Base-by-base conservation (phyloP, 1,284 basidiomycete genomes). In the Naganishia cerealis region DNA sequence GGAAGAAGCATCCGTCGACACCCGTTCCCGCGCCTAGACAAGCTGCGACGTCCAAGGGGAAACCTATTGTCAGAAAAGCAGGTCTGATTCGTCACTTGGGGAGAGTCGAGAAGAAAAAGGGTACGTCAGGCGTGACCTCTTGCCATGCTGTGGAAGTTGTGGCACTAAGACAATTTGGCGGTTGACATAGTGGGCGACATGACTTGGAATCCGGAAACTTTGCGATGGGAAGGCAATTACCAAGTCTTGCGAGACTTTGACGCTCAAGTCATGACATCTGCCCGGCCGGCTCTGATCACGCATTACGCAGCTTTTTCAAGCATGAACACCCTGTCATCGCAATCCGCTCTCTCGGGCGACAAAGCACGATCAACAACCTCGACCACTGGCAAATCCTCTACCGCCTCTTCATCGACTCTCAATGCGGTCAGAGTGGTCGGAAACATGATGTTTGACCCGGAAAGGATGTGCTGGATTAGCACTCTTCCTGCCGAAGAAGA, bases 201-300 rank as follows among this genome's bases (percentile, higher is more conserved):
- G 95, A 91, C 88, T 73, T 98, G 93, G 91, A 97, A 98, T 80
- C 92, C 93, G 26, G 83, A 82, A 42, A 87, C 87, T 9, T 85
- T 92, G 29, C 88, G 91, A 26, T 98, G 94, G 94, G 94, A 98
- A 83, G 95, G 95, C 68, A 97, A 98, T 79, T 94, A 98, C 73
- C 87, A 88, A 66, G 87, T 87, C 13, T 84, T 97, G 50, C 87
- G 90, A 68, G 93, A 93, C 69, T 98, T 97, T 79, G 94, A 97
- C 73, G 85, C 87, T 38, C 88, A 86, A 6, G 85, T 90, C 54
- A 86, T 88, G 59, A 88, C 88, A 10, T 94, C 93, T 18, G 87
- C 87, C 48, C 88, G 95, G n/a, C 95, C 95, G 1, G 94, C 94
- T 9, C 86, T 98, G 65, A 98, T 98, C 76, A 63, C 46, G 16